phyloP scores from a whole-genome alignment of 202 grass and related monocot genomes.

The Digitaria exilis region DNA sequence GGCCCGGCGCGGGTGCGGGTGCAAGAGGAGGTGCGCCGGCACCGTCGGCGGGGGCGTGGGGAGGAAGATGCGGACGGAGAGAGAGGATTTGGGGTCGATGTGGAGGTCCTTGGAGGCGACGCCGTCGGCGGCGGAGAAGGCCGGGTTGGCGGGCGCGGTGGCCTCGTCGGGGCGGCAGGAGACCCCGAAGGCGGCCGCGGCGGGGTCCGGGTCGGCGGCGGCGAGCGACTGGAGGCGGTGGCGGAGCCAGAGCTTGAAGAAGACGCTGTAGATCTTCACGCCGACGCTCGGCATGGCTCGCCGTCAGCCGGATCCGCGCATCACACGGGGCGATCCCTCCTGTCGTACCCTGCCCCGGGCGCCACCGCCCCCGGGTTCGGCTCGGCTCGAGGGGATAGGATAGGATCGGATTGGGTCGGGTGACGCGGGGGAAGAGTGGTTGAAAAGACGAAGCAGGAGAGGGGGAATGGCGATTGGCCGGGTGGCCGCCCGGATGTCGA shows the following conservation, averaged over 20 bases:
- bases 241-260: constrained; percentile 94
- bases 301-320: constrained; percentile 57
- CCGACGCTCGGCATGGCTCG: constrained; percentile 78
- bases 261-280: constrained; percentile 96
- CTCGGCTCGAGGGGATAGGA: background rate
- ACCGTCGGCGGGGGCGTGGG: constrained; percentile 48
- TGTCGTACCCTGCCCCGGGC: background rate
- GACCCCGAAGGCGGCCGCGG: constrained; percentile 47
- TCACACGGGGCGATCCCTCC: constrained; percentile 14
- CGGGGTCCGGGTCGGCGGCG: background rate
- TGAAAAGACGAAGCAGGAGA: constrained; percentile 21
- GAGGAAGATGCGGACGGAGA: constrained; percentile 77
- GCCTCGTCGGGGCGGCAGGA: constrained; percentile 68
- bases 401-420: constrained; percentile 24
- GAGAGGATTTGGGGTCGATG: constrained; percentile 74
- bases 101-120: constrained; percentile 85
- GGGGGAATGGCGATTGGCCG: constrained; percentile 31
- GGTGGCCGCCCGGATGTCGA: constrained; percentile 12
- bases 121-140: constrained; percentile 71
- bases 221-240: constrained; percentile 77
- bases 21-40: constrained; percentile 32
- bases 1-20: constrained; percentile 34
- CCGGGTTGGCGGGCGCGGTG: constrained; percentile 57
- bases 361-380: background rate
- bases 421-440: constrained; percentile 42